A percentile compares a stretch with the other conserved stretches of the same genome.
phyloP scores from a whole-genome alignment of 1,284 basidiomycete species.

The Ceratobasidium sp. region DNA sequence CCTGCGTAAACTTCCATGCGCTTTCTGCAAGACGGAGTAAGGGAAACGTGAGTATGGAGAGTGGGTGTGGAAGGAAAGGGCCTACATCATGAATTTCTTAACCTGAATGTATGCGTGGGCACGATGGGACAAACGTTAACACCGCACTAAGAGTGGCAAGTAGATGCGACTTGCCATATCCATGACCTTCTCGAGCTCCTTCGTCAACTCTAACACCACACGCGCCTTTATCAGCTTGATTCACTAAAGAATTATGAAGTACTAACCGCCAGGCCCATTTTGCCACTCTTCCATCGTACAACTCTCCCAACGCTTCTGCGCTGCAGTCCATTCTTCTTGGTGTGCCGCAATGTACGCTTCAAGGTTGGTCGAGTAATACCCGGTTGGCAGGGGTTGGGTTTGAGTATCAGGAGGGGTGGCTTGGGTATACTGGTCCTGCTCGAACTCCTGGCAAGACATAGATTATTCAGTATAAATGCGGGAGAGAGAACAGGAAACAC shows the following conservation, averaged over 20 bases:
- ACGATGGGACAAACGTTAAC: not conserved
- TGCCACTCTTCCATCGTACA: constrained; percentile 34
- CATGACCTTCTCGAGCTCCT: constrained; percentile 23
- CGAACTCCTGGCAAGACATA: not conserved
- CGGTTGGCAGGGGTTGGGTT: not conserved
- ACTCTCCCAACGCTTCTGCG: constrained; percentile 22
- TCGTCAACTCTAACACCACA: constrained; percentile 11
- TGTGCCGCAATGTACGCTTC: constrained; percentile 23
- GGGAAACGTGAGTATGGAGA: not conserved
- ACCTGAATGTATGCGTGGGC: constrained; percentile 13
- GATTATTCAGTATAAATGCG: not conserved
- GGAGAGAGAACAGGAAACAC: not conserved
- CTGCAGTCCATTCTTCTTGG: constrained; percentile 23
- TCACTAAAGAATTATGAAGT: not conserved
- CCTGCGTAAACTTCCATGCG: constrained; percentile 35
- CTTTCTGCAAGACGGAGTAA: constrained; percentile 5
- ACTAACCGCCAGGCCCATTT: constrained; percentile 16
- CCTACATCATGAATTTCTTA: constrained; percentile 35
- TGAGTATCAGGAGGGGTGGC: not conserved
- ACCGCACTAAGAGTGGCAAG: not conserved
- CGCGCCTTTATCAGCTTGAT: not conserved
- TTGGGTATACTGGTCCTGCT: not conserved
- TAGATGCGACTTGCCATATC: constrained; percentile 25
- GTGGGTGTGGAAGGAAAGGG: not conserved
- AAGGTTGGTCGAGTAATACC: constrained; percentile 4